Evolutionary conservation across 371 early-diverging fungal genomes (phyloP).

Genomic region (Vairimorpha apis): DNA sequence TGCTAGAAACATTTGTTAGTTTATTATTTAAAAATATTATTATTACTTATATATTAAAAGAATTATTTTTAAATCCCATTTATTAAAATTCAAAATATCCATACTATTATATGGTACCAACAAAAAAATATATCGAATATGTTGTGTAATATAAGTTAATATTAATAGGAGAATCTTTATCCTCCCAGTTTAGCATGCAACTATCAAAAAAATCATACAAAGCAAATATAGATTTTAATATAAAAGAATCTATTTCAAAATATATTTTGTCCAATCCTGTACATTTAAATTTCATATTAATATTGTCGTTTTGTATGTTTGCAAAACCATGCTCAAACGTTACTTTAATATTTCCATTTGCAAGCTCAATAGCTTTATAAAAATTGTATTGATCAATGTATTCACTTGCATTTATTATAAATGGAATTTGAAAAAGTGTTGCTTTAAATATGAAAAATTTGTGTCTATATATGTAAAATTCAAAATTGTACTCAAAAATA

Average conservation of each 20-base stretch:
- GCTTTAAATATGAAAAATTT: constrained; percentile 4
- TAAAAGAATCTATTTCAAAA: not conserved
- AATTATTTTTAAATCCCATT: too few species aligned
- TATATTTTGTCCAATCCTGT: not conserved
- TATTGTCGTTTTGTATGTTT: not conserved
- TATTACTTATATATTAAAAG: too few species aligned
- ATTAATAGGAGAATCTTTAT: not conserved
- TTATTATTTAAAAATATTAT: too few species aligned
- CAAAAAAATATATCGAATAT: not conserved
- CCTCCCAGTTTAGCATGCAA: constrained; percentile 6
- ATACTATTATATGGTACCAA: too few species aligned
- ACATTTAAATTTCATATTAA: constrained; percentile 2
- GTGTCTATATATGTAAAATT: constrained; percentile 25
- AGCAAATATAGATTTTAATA: not conserved
- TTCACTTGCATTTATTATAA: not conserved
- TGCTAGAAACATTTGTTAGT: too few species aligned
- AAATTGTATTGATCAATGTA: constrained; percentile 5
- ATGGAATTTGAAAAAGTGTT: not conserved
- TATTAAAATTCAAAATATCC: too few species aligned
- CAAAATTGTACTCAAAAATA: constrained; percentile 32
- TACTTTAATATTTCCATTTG: not conserved
- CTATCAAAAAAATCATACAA: constrained; percentile 2
- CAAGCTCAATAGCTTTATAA: not conserved
- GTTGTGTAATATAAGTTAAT: not conserved
- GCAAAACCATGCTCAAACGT: not conserved